Conservation (phyloP, 78 protist genomes). For the Creolimax fragrantissima region DNA sequence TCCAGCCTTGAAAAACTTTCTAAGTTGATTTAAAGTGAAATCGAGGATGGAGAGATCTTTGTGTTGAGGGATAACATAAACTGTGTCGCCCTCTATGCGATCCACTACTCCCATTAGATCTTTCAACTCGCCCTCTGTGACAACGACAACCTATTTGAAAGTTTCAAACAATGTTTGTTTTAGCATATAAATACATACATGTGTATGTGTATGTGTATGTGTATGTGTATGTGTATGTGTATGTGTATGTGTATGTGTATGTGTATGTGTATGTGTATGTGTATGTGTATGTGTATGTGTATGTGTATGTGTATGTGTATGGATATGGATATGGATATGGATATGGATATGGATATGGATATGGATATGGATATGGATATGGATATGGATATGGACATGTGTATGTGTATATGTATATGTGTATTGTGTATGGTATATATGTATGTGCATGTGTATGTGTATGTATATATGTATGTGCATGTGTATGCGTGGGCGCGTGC, state of each 20-base stretch:
- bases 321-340: background rate
- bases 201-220: background rate
- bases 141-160: background rate
- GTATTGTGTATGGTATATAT: no score
- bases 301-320: background rate
- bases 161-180: background rate
- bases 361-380: background rate
- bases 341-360: background rate
- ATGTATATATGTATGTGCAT: background rate
- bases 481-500: no score
- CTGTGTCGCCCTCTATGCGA: background rate
- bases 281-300: background rate
- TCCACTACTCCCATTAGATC: slow-evolving; percentile 10
- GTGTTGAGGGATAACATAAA: background rate
- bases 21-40: background rate
- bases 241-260: background rate
- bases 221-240: background rate
- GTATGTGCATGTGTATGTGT: background rate
- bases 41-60: background rate
- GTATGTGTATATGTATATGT: no score
- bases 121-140: slow-evolving; percentile 14
- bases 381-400: background rate
- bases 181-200: background rate
- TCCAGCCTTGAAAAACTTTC: slow-evolving; percentile 16
- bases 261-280: background rate